phyloP scores from a whole-genome alignment of 805 yeast species.

The Candida alai region DNA sequence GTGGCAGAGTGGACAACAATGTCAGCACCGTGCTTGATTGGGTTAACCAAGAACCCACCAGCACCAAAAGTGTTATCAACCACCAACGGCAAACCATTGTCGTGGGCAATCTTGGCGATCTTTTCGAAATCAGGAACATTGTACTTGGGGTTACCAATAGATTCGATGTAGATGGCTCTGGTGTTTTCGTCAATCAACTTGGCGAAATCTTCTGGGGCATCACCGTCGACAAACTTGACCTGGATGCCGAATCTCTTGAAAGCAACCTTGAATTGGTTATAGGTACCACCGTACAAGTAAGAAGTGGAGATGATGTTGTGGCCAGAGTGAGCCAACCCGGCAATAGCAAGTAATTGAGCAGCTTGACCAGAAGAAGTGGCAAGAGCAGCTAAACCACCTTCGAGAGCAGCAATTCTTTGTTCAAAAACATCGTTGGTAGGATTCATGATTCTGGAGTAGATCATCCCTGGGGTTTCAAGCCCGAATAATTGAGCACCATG shows the following conservation, averaged over 20 bases:
- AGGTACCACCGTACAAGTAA: slow-evolving; percentile 92
- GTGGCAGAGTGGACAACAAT: slow-evolving; percentile 93
- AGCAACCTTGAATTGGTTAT: slow-evolving; percentile 90
- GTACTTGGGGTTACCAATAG: slow-evolving; percentile 90
- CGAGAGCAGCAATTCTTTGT: slow-evolving; percentile 87
- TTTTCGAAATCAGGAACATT: slow-evolving; percentile 88
- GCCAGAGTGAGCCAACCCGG: slow-evolving; percentile 81
- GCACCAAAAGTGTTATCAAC: slow-evolving; percentile 98
- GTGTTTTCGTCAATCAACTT: slow-evolving; percentile 77
- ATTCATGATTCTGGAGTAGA: slow-evolving; percentile 86
- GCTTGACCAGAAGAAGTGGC: slow-evolving; percentile 96
- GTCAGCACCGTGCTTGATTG: slow-evolving; percentile 87
- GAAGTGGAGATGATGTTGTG: slow-evolving; percentile 88
- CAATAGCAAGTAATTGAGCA: slow-evolving; percentile 82
- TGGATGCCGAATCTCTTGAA: slow-evolving; percentile 87
- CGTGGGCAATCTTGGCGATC: slow-evolving; percentile 73
- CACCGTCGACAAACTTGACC: slow-evolving; percentile 81
- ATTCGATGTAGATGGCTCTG: slow-evolving; percentile 84
- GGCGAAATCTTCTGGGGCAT: slow-evolving; percentile 68
- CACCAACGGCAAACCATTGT: slow-evolving; percentile 82
- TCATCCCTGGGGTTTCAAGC: slow-evolving; percentile 76
- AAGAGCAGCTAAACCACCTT: slow-evolving; percentile 86
- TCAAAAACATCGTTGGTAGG: slow-evolving; percentile 93
- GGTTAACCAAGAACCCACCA: slow-evolving; percentile 84
- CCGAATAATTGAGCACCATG: slow-evolving; percentile 93